Conservation (phyloP, 257 asterid genomes). For the Scutellaria baicalensis region DNA sequence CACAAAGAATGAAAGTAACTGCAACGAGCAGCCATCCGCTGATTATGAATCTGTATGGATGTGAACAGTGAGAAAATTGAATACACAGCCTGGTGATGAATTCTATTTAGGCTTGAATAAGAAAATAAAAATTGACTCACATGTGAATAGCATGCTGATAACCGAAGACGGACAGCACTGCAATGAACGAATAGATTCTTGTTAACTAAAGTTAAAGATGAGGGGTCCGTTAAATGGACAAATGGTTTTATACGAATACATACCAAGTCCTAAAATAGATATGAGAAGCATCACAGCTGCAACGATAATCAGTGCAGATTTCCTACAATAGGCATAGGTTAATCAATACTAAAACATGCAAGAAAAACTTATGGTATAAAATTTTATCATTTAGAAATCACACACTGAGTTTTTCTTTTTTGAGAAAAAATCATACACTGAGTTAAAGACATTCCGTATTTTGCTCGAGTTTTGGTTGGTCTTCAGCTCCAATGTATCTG, state of each 20-base stretch:
- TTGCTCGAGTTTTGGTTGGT: slow-evolving; percentile 62
- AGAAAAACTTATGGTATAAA: neutral
- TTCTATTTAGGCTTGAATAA: neutral
- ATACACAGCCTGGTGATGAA: neutral
- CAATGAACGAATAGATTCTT: neutral
- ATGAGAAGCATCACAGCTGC: slow-evolving; percentile 79
- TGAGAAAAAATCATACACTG: slow-evolving; percentile 87
- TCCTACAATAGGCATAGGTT: slow-evolving; percentile 38
- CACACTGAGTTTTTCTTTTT: slow-evolving; percentile 74
- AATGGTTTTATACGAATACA: slow-evolving; percentile 10
- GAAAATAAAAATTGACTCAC: slow-evolving; percentile 34
- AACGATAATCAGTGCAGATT: slow-evolving; percentile 57
- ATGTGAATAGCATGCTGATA: slow-evolving; percentile 68
- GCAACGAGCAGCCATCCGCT: slow-evolving; percentile 96
- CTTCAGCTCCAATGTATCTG: slow-evolving; percentile 56
- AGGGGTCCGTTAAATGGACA: neutral
- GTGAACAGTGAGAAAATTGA: slow-evolving; percentile 8
- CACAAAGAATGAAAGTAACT: slow-evolving; percentile 78
- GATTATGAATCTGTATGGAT: slow-evolving; percentile 64
- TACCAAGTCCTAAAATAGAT: slow-evolving; percentile 88
- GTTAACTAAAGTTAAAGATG: slow-evolving; percentile 8
- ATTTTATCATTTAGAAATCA: slow-evolving; percentile 15
- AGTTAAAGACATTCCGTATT: slow-evolving; percentile 54
- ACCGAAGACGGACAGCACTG: slow-evolving; percentile 79
- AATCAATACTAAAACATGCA: slow-evolving; percentile 1